Percentiles rank a stretch among this genome's conserved stretches.
Evolutionary conservation across 2,329 filamentous ascomycete species (phyloP).

Genomic region (Zopfia rhizophila): DNA sequence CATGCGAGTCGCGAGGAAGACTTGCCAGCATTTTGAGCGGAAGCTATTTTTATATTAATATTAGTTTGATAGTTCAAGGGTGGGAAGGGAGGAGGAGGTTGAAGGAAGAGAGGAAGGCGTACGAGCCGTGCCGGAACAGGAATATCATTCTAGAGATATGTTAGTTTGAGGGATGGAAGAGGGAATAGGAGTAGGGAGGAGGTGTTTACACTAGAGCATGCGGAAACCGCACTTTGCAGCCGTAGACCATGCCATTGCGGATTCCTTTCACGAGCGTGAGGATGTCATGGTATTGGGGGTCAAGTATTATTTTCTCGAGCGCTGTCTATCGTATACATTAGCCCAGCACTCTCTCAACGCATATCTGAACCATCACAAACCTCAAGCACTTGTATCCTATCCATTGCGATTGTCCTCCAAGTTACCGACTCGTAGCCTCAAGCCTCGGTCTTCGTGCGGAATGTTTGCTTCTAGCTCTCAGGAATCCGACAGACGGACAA

Average conservation of each 20-base stretch:
- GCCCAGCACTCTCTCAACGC: neutral
- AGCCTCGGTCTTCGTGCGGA: too few relatives aligned
- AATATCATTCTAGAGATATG: slow-evolving; percentile 80
- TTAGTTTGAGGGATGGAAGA: slow-evolving; percentile 11
- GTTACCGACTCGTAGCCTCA: too few relatives aligned
- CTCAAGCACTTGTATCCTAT: slow-evolving; percentile 46
- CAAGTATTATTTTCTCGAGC: slow-evolving; percentile 79
- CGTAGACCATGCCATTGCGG: slow-evolving; percentile 97
- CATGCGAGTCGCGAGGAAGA: slow-evolving; percentile 86
- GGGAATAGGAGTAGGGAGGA: neutral
- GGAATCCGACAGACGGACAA: too few relatives aligned
- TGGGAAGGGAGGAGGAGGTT: slow-evolving; percentile 1
- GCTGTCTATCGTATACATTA: slow-evolving; percentile 62
- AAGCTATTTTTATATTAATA: slow-evolving; percentile 57
- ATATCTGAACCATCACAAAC: slow-evolving; percentile 20
- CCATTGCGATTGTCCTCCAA: too few relatives aligned
- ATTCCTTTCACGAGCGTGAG: slow-evolving; percentile 90
- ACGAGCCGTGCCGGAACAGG: slow-evolving; percentile 92
- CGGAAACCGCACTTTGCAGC: slow-evolving; percentile 96
- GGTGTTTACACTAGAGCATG: slow-evolving; percentile 83
- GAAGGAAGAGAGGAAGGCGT: slow-evolving; percentile 53
- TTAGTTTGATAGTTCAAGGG: slow-evolving; percentile 14
- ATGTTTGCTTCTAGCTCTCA: too few relatives aligned
- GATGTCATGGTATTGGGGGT: slow-evolving; percentile 85
- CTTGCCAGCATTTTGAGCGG: slow-evolving; percentile 78